phyloP scores from a whole-genome alignment of 2,329 filamentous ascomycete genomes.

The Drechslera avenae region DNA sequence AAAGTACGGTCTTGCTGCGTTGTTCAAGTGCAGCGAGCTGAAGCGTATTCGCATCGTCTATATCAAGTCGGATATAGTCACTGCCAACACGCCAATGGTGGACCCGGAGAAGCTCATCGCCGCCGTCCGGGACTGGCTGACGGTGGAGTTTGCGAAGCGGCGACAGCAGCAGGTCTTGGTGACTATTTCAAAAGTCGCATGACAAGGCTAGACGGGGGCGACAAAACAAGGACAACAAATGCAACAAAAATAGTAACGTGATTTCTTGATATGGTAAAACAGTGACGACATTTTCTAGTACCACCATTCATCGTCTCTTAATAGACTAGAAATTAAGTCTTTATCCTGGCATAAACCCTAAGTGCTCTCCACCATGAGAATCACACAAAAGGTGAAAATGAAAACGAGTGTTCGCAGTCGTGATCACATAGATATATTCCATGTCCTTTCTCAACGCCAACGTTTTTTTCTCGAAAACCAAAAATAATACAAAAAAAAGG shows the following conservation, averaged over 20 bases:
- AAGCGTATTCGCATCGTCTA: constrained; percentile 74
- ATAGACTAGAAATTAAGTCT: not conserved
- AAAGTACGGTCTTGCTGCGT: constrained; percentile 74
- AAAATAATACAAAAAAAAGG: too few relatives aligned
- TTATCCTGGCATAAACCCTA: not conserved
- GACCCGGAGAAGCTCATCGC: constrained; percentile 5
- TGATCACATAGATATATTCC: not conserved
- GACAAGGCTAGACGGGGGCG: too few relatives aligned
- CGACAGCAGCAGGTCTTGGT: not conserved
- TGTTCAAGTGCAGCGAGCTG: constrained; percentile 75
- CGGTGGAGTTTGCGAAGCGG: constrained; percentile 4
- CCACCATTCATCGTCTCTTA: too few relatives aligned
- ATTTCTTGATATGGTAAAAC: too few relatives aligned
- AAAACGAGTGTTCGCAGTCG: not conserved
- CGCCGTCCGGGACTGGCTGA: constrained; percentile 4
- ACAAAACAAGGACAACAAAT: too few relatives aligned
- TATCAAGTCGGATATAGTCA: constrained; percentile 64
- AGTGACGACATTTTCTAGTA: too few relatives aligned
- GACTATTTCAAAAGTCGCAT: not conserved
- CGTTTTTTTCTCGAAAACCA: too few relatives aligned
- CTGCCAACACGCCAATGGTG: constrained; percentile 63
- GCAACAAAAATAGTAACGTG: too few relatives aligned
- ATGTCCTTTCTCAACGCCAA: too few relatives aligned
- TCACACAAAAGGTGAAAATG: too few relatives aligned
- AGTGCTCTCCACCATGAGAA: not conserved